Conservation (phyloP, 345 rosid species). For the Jatropha curcas region DNA sequence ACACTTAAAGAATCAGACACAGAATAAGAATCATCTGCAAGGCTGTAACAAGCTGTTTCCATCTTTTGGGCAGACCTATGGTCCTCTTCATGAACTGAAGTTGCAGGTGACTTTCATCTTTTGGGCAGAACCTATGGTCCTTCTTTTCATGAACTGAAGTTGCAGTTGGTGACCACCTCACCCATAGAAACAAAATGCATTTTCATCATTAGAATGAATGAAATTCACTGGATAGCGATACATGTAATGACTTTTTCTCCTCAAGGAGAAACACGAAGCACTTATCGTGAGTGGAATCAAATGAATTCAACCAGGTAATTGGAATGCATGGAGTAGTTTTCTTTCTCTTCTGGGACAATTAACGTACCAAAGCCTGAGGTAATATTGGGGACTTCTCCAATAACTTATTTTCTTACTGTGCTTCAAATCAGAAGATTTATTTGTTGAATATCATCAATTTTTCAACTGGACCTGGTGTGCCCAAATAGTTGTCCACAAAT, state of each 20-base stretch:
- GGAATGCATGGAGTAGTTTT: no score
- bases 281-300: no score
- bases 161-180: conserved; percentile 25
- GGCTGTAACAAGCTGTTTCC: background rate
- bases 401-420: conserved; percentile 29
- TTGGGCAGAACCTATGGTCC: conserved; percentile 21
- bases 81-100: conserved; percentile 20
- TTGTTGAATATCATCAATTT: conserved; percentile 18
- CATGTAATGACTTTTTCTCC: conserved; percentile 23
- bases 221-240: conserved; percentile 20
- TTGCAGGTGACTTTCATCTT: conserved; percentile 15
- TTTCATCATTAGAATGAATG: conserved; percentile 14
- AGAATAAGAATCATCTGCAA: conserved; percentile 6
- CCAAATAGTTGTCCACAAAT: no score
- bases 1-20: conserved; percentile 21
- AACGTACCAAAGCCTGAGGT: conserved; percentile 20
- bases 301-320: no score
- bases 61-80: conserved; percentile 13
- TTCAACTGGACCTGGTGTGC: no score
- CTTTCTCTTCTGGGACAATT: no score
- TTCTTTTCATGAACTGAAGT: conserved; percentile 19
- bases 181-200: conserved; percentile 8
- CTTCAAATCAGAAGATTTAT: conserved; percentile 12
- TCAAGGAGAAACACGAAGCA: no score
- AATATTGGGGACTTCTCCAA: conserved; percentile 24